Evolutionary conservation across 257 asterid species (phyloP).

Genomic region (Ilex asprella): DNA sequence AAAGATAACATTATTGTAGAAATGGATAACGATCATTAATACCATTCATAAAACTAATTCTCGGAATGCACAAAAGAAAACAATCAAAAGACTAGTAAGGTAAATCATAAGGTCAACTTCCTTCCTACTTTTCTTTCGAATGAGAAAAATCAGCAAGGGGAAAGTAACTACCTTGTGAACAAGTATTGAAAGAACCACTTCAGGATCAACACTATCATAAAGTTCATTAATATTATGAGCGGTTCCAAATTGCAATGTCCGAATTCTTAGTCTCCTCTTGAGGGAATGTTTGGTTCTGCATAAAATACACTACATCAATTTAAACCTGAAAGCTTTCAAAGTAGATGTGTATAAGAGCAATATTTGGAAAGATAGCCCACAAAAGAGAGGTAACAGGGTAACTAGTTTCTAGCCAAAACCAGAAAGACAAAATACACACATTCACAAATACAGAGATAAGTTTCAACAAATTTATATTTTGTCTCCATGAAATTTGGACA

Average conservation of each 20-base stretch:
- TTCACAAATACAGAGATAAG: no score
- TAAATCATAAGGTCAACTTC: no score
- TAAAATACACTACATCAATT: constrained; percentile 15
- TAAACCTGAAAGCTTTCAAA: background rate
- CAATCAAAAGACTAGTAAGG: no score
- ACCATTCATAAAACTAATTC: no score
- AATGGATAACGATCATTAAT: no score
- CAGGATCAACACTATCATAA: constrained; percentile 87
- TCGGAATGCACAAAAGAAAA: no score
- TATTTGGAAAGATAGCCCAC: background rate
- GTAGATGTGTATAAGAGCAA: no score
- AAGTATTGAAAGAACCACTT: constrained; percentile 83
- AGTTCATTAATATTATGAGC: constrained; percentile 76
- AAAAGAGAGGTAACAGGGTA: background rate
- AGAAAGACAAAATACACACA: background rate
- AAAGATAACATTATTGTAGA: no score
- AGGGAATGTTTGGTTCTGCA: constrained; percentile 72
- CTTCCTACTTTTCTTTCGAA: no score
- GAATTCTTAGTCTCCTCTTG: constrained; percentile 86
- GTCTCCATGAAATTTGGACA: no score
- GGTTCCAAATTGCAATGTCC: constrained; percentile 69
- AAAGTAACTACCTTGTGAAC: constrained; percentile 72
- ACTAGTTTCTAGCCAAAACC: background rate
- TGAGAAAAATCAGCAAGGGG: background rate
- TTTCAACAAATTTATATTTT: no score